These are phyloP conservation scores for Ballota nigra DNA, from an alignment of 257 asterid genomes.

Conservation along the genomic window DNA sequence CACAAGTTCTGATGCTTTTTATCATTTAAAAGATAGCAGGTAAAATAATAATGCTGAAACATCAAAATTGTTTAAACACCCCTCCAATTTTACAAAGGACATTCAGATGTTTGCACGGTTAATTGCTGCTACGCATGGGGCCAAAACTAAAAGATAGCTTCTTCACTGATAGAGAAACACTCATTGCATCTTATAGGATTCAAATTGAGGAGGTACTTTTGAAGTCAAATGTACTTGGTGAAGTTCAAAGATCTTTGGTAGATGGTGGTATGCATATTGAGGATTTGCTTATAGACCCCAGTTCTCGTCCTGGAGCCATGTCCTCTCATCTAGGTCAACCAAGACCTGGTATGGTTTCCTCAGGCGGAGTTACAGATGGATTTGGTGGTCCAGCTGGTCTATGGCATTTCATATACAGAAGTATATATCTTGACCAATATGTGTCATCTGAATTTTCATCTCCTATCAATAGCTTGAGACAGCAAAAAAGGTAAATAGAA, in stretches of 20 bases:
- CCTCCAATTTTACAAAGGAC: constrained; percentile 11
- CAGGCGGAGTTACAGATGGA: constrained; percentile 48
- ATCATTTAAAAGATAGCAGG: constrained; percentile 96
- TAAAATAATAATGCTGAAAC: constrained; percentile 25
- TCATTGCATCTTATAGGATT: constrained; percentile 51
- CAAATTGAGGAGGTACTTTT: constrained; percentile 72
- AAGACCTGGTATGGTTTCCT: constrained; percentile 45
- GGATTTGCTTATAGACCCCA: constrained; percentile 59
- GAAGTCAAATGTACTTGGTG: constrained; percentile 85
- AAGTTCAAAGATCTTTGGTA: constrained; percentile 81
- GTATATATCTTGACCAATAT: constrained; percentile 78
- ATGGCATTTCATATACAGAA: constrained; percentile 96
- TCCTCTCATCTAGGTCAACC: constrained; percentile 62
- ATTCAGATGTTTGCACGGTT: neutral
- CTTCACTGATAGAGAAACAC: constrained; percentile 16
- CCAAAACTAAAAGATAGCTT: constrained; percentile 22
- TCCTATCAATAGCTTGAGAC: constrained; percentile 68
- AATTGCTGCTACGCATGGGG: neutral
- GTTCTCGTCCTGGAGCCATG: constrained; percentile 51
- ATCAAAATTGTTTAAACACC: constrained; percentile 5
- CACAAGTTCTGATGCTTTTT: constrained; percentile 82
- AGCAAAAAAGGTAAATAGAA: constrained; percentile 72
- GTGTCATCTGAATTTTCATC: constrained; percentile 93
- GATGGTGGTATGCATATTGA: constrained; percentile 90
- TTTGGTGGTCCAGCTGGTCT: constrained; percentile 96